These are phyloP conservation scores for Elsinoe australis DNA, from an alignment of 2,329 filamentous ascomycete species.

Conservation along the genomic window DNA sequence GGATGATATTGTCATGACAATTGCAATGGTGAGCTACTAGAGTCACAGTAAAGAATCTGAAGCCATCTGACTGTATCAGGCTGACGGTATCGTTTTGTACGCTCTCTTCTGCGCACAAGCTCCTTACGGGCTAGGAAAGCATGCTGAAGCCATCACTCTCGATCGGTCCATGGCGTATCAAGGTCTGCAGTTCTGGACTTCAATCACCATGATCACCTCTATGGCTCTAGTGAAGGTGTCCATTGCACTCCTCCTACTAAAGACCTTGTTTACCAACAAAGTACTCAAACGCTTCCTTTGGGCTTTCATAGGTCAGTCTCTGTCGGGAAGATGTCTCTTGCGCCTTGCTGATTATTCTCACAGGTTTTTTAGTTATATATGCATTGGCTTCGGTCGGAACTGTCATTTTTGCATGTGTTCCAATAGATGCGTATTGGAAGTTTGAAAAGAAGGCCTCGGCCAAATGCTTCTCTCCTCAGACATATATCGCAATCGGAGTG, in stretches of 20 bases:
- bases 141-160: slow-evolving; percentile 27
- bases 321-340: too few species aligned
- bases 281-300: slow-evolving; percentile 37
- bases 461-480: slow-evolving; percentile 36
- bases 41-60: too few species aligned
- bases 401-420: slow-evolving; percentile 42
- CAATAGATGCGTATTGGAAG: slow-evolving; percentile 41
- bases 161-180: slow-evolving; percentile 32
- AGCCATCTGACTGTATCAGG: slow-evolving; percentile 1
- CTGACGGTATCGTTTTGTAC: slow-evolving; percentile 26
- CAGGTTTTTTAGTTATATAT: slow-evolving; percentile 38
- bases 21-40: slow-evolving; percentile 33
- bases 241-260: slow-evolving; percentile 40
- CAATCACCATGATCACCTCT: slow-evolving; percentile 40
- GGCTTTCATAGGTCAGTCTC: slow-evolving; percentile 36
- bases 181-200: slow-evolving; percentile 41
- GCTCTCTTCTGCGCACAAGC: slow-evolving; percentile 41
- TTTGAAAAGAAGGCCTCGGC: slow-evolving; percentile 29
- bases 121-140: slow-evolving; percentile 42
- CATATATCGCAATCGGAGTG: slow-evolving; percentile 39
- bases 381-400: slow-evolving; percentile 39
- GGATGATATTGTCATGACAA: slow-evolving; percentile 44
- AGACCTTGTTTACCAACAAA: slow-evolving; percentile 36
- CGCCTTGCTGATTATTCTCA: too few species aligned
- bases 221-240: slow-evolving; percentile 43